These are phyloP conservation scores for Alternaria brassicicola DNA, from an alignment of 2,329 filamentous ascomycete species.

Conservation along the genomic window DNA sequence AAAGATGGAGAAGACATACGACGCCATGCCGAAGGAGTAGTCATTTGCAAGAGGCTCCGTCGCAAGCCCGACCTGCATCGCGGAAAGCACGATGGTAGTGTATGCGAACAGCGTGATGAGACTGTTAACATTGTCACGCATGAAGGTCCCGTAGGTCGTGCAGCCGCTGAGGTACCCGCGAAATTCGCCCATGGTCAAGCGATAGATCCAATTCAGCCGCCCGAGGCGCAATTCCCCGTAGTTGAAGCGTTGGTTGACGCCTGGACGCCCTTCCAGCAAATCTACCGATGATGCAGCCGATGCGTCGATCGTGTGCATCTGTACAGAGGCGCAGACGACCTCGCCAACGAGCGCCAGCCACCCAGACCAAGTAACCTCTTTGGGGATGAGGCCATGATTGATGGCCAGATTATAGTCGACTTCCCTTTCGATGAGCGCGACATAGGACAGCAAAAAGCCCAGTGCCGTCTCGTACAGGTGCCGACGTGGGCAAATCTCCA, in stretches of 20 bases:
- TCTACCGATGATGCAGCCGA: conserved; percentile 3
- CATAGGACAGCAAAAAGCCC: conserved; percentile 28
- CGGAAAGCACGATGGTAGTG: conserved; percentile 34
- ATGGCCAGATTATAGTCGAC: conserved; percentile 28
- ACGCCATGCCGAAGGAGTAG: conserved; percentile 28
- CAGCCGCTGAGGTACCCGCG: conserved; percentile 30
- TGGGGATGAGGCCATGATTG: conserved; percentile 21
- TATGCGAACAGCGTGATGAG: conserved; percentile 33
- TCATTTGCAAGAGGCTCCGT: conserved; percentile 21
- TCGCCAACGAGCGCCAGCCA: conserved; percentile 25
- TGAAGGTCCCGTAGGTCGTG: conserved; percentile 32
- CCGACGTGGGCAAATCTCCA: conserved; percentile 21
- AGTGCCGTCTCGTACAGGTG: conserved; percentile 25
- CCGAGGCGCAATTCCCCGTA: conserved; percentile 35
- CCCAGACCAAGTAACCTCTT: conserved; percentile 27
- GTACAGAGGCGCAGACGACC: conserved; percentile 2
- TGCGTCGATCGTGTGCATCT: conserved; percentile 1
- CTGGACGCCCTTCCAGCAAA: conserved; percentile 1
- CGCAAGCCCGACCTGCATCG: conserved; percentile 34
- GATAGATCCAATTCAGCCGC: conserved; percentile 35
- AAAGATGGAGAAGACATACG: conserved; percentile 30
- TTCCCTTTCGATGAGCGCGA: conserved; percentile 29
- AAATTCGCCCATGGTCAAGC: conserved; percentile 16
- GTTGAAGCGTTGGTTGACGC: conserved; percentile 33
- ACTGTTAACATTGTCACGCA: conserved; percentile 31